Percentiles rank a stretch among this genome's conserved stretches.
These are phyloP conservation scores for Glycyrrhiza uralensis DNA, from an alignment of 306 rosid genomes.

Conservation along the genomic window DNA sequence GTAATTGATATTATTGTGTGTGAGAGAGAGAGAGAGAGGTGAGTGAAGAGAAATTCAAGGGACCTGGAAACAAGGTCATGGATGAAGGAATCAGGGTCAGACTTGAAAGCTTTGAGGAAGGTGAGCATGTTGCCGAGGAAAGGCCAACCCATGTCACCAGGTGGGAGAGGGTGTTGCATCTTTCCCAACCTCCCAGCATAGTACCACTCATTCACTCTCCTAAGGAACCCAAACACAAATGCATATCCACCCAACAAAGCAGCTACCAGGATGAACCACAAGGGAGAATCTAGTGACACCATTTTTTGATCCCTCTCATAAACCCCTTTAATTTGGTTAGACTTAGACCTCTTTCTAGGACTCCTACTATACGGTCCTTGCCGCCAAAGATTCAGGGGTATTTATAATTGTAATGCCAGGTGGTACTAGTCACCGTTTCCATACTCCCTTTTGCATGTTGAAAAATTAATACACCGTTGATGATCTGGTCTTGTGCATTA, in stretches of 20 bases:
- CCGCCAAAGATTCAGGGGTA: background rate
- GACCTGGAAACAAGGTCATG: slow-evolving; percentile 37
- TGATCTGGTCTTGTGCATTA: background rate
- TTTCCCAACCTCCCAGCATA: slow-evolving; percentile 28
- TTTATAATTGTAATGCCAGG: background rate
- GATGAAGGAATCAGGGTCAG: slow-evolving; percentile 46
- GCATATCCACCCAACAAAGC: slow-evolving; percentile 40
- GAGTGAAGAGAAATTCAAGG: background rate
- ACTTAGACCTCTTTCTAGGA: background rate
- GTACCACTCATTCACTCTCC: slow-evolving; percentile 53
- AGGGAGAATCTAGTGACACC: slow-evolving; percentile 24
- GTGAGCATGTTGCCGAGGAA: slow-evolving; percentile 35
- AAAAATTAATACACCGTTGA: background rate
- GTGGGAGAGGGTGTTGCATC: slow-evolving; percentile 33
- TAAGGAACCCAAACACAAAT: slow-evolving; percentile 36
- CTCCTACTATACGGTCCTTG: background rate
- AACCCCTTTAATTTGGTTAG: background rate
- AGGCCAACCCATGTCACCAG: slow-evolving; percentile 48
- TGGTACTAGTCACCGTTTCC: slow-evolving; percentile 12
- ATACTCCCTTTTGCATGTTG: background rate
- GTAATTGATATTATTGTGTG: no score
- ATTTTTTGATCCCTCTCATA: background rate
- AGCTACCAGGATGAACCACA: background rate
- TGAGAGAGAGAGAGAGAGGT: no score
- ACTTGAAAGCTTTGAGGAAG: slow-evolving; percentile 37